Evolutionary conservation across 2,329 filamentous ascomycete genomes (phyloP), one percentile per base, ranked within the genome.

Genomic region (Stagonosporopsis vannaccii): DNA sequence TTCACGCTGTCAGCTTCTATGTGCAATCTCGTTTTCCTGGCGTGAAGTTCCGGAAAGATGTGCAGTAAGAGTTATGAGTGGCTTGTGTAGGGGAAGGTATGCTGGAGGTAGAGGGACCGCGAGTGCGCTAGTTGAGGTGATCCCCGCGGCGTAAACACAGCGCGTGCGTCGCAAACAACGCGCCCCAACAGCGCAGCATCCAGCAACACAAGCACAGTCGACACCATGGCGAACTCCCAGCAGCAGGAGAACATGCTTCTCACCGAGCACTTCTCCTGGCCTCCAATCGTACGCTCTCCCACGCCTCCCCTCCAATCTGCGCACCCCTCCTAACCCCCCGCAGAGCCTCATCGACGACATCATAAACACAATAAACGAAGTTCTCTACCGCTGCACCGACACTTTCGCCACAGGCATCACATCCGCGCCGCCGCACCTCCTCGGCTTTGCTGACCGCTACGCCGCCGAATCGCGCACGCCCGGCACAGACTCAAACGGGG

Each of bases 221-320:
- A 13, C 43, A 40, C 52, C 13, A 82, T 82, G 80, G 75, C 78
- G 58, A 76, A 69, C 39, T 57, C 71, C 41, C 78, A 79, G 58
- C 79, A 82, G 58, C 75, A 78, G 49, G 78, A 80, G 61, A 81
- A 76, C 32, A 82, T 86, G 63, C 85, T 98, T 67, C 84, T 98
- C 59, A 97, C 95, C 2, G 95, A 98, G 82, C 95, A 99, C 74
- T 90, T 99, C 70, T 91, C 91, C 63, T 97, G 97, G 70, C 94
- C 95, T 1, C 95, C 94, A 25, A 86, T 97, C 64, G 93, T 96
- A 78, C 72, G 90, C 61, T 15, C 13, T 11, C 22, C 22, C 55
- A 47, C 46, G 17, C 4, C 12, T 12, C 15, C 12, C 6, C n/a
- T n/a, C n/a, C n/a, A n/a, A n/a, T n/a, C n/a, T 11, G 6, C n/a